Conservation (phyloP, 2,329 filamentous ascomycete species). For the Phialocephala sp. region DNA sequence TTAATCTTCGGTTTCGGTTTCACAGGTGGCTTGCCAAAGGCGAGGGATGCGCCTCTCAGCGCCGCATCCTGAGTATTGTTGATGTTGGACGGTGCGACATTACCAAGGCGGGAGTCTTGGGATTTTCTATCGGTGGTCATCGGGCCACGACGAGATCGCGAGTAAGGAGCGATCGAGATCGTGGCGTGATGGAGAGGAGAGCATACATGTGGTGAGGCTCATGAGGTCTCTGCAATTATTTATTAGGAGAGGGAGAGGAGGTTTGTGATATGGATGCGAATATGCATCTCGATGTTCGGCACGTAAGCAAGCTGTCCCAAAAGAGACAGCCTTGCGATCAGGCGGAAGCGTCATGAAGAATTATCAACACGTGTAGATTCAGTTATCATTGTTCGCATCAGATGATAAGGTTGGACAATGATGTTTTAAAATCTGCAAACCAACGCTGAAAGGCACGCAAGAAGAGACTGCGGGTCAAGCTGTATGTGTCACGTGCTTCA, state of each 20-base stretch:
- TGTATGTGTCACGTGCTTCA: neutral
- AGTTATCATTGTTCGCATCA: neutral
- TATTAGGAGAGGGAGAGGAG: neutral
- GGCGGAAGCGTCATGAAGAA: neutral
- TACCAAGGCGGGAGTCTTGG: conserved; percentile 28
- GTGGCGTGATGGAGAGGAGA: conserved; percentile 21
- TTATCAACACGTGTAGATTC: neutral
- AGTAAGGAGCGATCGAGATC: conserved; percentile 30
- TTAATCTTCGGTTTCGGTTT: conserved; percentile 47
- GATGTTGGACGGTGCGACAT: conserved; percentile 28
- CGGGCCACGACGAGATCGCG: conserved; percentile 31
- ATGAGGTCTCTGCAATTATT: conserved; percentile 18
- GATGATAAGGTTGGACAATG: neutral
- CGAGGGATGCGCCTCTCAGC: conserved; percentile 53
- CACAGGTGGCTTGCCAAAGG: conserved; percentile 52
- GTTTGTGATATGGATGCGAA: conserved; percentile 17
- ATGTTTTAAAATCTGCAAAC: neutral
- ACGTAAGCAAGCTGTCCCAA: neutral
- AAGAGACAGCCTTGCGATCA: conserved; percentile 8
- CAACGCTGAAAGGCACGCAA: neutral
- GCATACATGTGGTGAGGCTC: conserved; percentile 29
- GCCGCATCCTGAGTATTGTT: conserved; percentile 39
- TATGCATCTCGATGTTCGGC: neutral
- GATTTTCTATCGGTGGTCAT: conserved; percentile 28
- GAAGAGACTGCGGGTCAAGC: neutral